Evolutionary conservation across 345 rosid species (phyloP).

Genomic region (Pelargonium nanum): DNA sequence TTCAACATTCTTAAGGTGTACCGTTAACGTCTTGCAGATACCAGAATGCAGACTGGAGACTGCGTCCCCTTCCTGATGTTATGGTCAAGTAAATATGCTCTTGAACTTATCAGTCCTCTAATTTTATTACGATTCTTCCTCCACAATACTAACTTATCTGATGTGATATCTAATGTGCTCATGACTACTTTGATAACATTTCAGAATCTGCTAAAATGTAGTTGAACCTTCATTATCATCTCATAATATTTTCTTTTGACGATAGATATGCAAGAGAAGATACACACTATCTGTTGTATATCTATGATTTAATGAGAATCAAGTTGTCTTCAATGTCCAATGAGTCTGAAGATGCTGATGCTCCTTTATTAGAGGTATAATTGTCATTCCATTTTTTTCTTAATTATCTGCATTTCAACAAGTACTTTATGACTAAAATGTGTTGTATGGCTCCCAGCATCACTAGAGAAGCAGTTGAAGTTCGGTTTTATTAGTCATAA

Average conservation of each 20-base stretch:
- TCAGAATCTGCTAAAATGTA: background rate
- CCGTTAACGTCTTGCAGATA: slow-evolving; percentile 48
- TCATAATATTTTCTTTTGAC: slow-evolving; percentile 8
- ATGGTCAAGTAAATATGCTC: slow-evolving; percentile 52
- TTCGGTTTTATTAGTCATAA: background rate
- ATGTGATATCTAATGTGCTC: background rate
- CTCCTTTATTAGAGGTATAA: slow-evolving; percentile 61
- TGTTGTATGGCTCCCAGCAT: background rate
- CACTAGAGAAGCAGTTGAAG: background rate
- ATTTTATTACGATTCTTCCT: slow-evolving; percentile 2
- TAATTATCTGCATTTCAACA: background rate
- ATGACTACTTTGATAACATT: background rate
- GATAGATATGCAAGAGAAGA: slow-evolving; percentile 95
- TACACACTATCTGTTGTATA: slow-evolving; percentile 80
- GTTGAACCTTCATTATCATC: background rate
- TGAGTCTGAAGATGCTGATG: slow-evolving; percentile 38
- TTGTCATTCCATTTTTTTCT: background rate
- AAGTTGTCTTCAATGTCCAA: slow-evolving; percentile 32
- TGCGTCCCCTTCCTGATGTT: slow-evolving; percentile 79
- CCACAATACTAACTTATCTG: background rate
- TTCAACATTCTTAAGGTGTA: slow-evolving; percentile 11
- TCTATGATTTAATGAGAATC: slow-evolving; percentile 63
- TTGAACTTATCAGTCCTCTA: background rate
- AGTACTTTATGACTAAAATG: background rate
- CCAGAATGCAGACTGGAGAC: slow-evolving; percentile 96